Base-by-base conservation (phyloP, 345 rosid genomes). In the Camelina hispida region DNA sequence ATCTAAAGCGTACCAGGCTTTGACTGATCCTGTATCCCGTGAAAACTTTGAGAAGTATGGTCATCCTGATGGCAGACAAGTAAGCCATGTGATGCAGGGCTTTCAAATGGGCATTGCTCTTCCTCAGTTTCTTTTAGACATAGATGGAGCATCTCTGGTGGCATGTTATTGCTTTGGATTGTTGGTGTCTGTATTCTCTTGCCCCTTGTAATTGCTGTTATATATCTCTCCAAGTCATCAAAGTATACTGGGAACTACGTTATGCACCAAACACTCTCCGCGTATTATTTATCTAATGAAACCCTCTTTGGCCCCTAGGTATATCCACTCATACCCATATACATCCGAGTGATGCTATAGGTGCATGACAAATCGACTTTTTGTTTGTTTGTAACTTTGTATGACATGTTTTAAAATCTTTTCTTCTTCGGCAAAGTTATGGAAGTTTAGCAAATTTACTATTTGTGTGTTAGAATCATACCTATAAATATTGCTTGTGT, bases 91-190 rank as follows among this genome's bases (percentile, higher is more conserved):
- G 68, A 66, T 74, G 69, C 87, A 93, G 98, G 98, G 99, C 5
- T 96, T 96, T 84, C 96, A 96, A 96, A 89, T 96, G 97, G 99
- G 99, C 71, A 91, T 96, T 51, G 99, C 99, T 65, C 98, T 96
- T 66, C 99, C 99, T 42, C 93, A 88, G 68, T 96, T 95, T 80
- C 84, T 92, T 72, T 84, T 95, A 40, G 83, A 95, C 85, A 92
- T 92, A 42, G 97, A 95, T 76, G 98, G 97, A 69, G 89, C 97
- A 67, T 92, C 22, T 20, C 87, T 47, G 99, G 97, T 81, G 99
- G 99, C 82, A 92, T 95, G 68, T 89, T 95, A 69, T 80, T 96
- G 62, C 94, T 95, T 70, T 93, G 98, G 98, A 93, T 95, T 38
- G 99, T 95, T 78, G 99, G 97, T 58, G 79, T 92, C 65, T 95